phyloP scores from a whole-genome alignment of 345 rosid genomes.

The Crucihimalaya himalaica region DNA sequence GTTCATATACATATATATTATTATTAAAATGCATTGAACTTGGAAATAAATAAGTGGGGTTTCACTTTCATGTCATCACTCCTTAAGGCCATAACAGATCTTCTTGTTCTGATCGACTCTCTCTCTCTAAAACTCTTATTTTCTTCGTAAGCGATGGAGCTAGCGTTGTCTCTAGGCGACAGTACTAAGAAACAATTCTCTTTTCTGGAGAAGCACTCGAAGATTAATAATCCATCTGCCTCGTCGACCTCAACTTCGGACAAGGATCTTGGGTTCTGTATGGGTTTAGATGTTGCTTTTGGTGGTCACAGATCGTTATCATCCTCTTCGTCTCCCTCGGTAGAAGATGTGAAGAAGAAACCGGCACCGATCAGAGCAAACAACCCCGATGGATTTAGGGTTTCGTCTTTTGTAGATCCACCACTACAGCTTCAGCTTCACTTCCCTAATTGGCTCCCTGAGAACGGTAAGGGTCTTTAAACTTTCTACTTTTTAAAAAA shows the following conservation, averaged over 20 bases:
- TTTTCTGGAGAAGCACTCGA: slow-evolving; percentile 49
- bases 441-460: slow-evolving; percentile 68
- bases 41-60: slow-evolving; percentile 39
- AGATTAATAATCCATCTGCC: slow-evolving; percentile 25
- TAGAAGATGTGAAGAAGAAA: slow-evolving; percentile 34
- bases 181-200: slow-evolving; percentile 57
- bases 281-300: slow-evolving; percentile 51
- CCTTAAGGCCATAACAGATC: slow-evolving; percentile 30
- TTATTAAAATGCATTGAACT: slow-evolving; percentile 1
- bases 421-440: slow-evolving; percentile 72
- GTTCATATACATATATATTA: neutral
- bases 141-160: slow-evolving; percentile 57
- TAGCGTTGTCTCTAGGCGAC: slow-evolving; percentile 85
- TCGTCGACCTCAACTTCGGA: slow-evolving; percentile 41
- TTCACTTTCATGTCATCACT: slow-evolving; percentile 27
- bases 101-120: slow-evolving; percentile 8
- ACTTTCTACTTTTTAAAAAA: neutral
- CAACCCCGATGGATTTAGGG: slow-evolving; percentile 33
- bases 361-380: neutral
- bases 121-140: slow-evolving; percentile 13
- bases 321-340: slow-evolving; percentile 36
- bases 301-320: slow-evolving; percentile 41
- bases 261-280: slow-evolving; percentile 64
- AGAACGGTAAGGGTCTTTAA: slow-evolving; percentile 46
- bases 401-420: slow-evolving; percentile 48